Evolutionary conservation across 2,329 filamentous ascomycete species (phyloP).

Genomic region (Esteya vermicola): DNA sequence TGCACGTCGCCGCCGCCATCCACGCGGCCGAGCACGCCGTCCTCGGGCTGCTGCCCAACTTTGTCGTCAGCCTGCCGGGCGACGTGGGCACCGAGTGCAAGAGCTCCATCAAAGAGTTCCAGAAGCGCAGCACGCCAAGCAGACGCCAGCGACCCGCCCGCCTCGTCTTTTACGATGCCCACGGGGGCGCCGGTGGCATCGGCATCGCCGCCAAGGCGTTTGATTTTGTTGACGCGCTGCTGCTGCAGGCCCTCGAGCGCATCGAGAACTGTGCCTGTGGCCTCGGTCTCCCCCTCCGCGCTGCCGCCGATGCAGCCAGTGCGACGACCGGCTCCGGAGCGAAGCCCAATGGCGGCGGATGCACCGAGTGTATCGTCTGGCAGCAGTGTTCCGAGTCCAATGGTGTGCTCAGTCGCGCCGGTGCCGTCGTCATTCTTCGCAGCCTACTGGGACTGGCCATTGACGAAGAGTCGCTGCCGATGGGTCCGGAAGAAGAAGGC

Average conservation of each 20-base stretch:
- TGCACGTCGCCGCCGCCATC: conserved; percentile 80
- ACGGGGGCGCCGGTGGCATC: conserved; percentile 68
- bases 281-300: not conserved
- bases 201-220: conserved; percentile 90
- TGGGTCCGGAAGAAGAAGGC: conserved; percentile 66
- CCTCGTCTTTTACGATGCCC: conserved; percentile 88
- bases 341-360: conserved; percentile 73
- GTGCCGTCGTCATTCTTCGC: conserved; percentile 68
- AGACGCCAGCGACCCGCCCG: conserved; percentile 65
- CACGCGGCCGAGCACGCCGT: conserved; percentile 91
- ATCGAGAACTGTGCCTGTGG: conserved; percentile 57
- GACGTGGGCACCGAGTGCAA: conserved; percentile 95
- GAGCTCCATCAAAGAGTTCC: conserved; percentile 73
- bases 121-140: conserved; percentile 36
- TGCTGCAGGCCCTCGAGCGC: conserved; percentile 61
- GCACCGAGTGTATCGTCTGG: conserved; percentile 78
- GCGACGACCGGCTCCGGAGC: conserved; percentile 59
- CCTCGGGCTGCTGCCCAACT: conserved; percentile 74
- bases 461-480: conserved; percentile 71
- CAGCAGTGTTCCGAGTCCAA: conserved; percentile 77
- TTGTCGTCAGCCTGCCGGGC: conserved; percentile 77
- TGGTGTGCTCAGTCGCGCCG: conserved; percentile 86
- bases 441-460: conserved; percentile 62
- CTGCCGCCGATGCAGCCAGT: conserved; percentile 47
- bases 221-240: conserved; percentile 71